phyloP scores from a whole-genome alignment of 345 rosid species.

The Mallotus nudiflorus region DNA sequence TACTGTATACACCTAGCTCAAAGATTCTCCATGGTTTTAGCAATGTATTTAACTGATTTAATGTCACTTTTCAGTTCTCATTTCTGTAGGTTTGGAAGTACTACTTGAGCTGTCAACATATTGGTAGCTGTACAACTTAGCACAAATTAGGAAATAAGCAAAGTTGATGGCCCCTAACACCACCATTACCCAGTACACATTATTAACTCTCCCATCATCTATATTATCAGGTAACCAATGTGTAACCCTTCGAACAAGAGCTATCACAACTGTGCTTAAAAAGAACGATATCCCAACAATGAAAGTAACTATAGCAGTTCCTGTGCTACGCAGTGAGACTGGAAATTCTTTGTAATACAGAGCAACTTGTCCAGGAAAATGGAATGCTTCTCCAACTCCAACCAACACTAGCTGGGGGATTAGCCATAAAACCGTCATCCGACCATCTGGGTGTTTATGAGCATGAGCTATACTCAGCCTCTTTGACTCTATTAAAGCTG shows the following conservation, averaged over 20 bases:
- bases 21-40: no score
- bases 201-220: slow-evolving; percentile 39
- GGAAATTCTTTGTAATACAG: no score
- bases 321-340: no score
- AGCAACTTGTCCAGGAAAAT: no score
- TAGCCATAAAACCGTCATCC: slow-evolving; percentile 48
- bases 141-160: slow-evolving; percentile 12
- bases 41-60: no score
- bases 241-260: slow-evolving; percentile 36
- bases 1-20: no score
- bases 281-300: slow-evolving; percentile 38
- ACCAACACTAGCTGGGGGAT: slow-evolving; percentile 37
- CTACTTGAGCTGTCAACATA: no score
- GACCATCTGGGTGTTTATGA: slow-evolving; percentile 13
- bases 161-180: slow-evolving; percentile 9
- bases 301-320: slow-evolving; percentile 48
- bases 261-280: slow-evolving; percentile 36
- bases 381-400: slow-evolving; percentile 55
- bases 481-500: slow-evolving; percentile 47
- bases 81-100: no score
- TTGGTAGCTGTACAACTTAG: slow-evolving; percentile 5
- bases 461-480: slow-evolving; percentile 29
- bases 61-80: no score
- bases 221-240: slow-evolving; percentile 52
- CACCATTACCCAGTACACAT: slow-evolving; percentile 10